These are phyloP conservation scores for Phytophthora pistaciae DNA, from an alignment of 352 stramenopile species.

Conservation along the genomic window DNA sequence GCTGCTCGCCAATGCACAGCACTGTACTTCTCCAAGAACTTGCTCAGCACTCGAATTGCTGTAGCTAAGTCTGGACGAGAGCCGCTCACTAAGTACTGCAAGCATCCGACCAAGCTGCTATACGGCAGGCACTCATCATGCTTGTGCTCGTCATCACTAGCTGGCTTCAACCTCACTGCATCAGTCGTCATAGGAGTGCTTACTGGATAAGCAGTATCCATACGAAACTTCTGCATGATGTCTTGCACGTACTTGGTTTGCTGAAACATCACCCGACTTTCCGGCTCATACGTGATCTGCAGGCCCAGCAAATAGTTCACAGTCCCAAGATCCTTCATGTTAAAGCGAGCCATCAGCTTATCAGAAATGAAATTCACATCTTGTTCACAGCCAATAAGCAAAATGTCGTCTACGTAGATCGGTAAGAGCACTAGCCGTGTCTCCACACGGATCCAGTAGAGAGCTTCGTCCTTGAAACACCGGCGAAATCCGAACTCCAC, in stretches of 20 bases:
- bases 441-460: constrained; percentile 18
- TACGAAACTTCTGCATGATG: constrained; percentile 16
- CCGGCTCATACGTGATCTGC: constrained; percentile 9
- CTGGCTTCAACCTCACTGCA: constrained; percentile 3
- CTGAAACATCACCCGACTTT: constrained; percentile 11
- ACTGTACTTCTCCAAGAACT: constrained; percentile 14
- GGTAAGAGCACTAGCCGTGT: neutral
- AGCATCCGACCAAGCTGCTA: constrained; percentile 12
- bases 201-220: constrained; percentile 12
- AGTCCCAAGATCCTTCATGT: constrained; percentile 6
- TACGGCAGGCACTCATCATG: constrained; percentile 8
- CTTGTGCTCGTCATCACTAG: constrained; percentile 9
- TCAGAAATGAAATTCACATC: constrained; percentile 11
- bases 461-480: constrained; percentile 4
- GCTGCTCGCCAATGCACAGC: constrained; percentile 11
- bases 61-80: constrained; percentile 8
- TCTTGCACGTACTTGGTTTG: constrained; percentile 28
- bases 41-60: constrained; percentile 10
- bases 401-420: constrained; percentile 13
- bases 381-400: constrained; percentile 4
- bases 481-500: constrained; percentile 2
- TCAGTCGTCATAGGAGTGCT: constrained; percentile 14
- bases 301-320: constrained; percentile 22
- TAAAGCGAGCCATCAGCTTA: constrained; percentile 2
- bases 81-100: constrained; percentile 19